Base-by-base conservation (phyloP, 306 rosid genomes). In the Lagenaria siceraria region DNA sequence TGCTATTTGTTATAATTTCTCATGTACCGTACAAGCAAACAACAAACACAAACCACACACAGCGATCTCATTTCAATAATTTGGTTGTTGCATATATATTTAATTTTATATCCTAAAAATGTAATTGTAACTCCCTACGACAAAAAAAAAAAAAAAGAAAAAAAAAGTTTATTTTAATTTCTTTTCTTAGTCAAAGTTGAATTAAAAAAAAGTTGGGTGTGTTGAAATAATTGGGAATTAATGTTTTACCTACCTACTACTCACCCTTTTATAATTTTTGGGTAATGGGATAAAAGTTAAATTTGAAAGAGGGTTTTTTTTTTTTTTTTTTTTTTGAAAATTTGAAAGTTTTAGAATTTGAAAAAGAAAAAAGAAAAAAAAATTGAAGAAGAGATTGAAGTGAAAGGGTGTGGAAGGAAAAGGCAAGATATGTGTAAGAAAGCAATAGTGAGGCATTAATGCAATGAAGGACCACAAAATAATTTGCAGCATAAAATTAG, bases 401-500 rank as follows among this genome's bases (percentile, higher is more conserved):
- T 14, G 76, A 2, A 48, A 25, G 59, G 56, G 75, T 21, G 75
- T 70, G n/a, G 35, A 24, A 46, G 31, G 31, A 70, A 46, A 70
- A 27, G 4, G 8, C 13, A 71, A 71, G 38, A 71, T 7, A 24
- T 71, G 54, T 71, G 53, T 48, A 71, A 71, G 76, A 27, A 71
- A 6, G 18, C 40, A 48, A 71, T 71, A 17, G 22, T 24, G 36
- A 43, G 35, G 1, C 55, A 43, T 43, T 40, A 62, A 69, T 86
- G 81, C 83, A 83, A 84, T 25, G 81, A 82, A 82, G 93, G 93
- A 88, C 97, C 96, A 86, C 93, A 69, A 80, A 76, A 83, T 85
- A 79, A 90, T 85, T 78, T 87, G 87, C 80, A 78, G 87, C 86
- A 87, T 87, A 87, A 91, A 74, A 91, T 82, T 81, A 71, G 70